Evolutionary conservation across 208 protist species (phyloP), one percentile per base, ranked within the genome.

Genomic region (Trichomonas vaginalis): DNA sequence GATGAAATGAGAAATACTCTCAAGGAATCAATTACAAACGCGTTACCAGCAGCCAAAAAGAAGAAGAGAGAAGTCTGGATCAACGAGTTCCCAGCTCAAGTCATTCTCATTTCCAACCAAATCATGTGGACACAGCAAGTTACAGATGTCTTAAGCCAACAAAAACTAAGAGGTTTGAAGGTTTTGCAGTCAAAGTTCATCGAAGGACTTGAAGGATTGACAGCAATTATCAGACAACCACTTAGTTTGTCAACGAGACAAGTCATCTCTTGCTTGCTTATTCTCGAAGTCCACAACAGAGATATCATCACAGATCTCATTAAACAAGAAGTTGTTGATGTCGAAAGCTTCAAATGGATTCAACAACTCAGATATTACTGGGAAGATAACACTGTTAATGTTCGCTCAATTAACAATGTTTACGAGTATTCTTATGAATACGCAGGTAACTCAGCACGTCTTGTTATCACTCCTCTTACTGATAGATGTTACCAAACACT

Each of bases 281-380:
- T 97, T 98, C 98, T 45, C 99, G 98, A 98, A 98, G 87, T 82
- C 46, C 95, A 49, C 86, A 96, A 96, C 96, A 80, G 96, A 42
- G 96, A 95, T 96, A 96, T 83, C 96, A 96, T 95, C 48, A 96
- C 23, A 95, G 97, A 97, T 46, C 97, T 98, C 96, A 97, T 99
- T 23, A 97, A 97, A 61, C 98, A 98, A 79, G 97, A 98, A 96
- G 98, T 99, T 27, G 97, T 97, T 96, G 97, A 97, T 35, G 97
- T 98, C 27, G 97, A 96, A 35, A 98, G 98, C 96, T 99, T 99
- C 96, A 98, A 99, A 96, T 99, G 98, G 98, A 97, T 98, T 21
- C 97, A 98, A 62, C 98, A 99, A 97, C 96, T 99, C 87, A 97
- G 98, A 40, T 99, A 99, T 97, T 99, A 99, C 97, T 99, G 98